Base-by-base conservation (phyloP, 2,329 filamentous ascomycete genomes). In the Fusarium sp. region DNA sequence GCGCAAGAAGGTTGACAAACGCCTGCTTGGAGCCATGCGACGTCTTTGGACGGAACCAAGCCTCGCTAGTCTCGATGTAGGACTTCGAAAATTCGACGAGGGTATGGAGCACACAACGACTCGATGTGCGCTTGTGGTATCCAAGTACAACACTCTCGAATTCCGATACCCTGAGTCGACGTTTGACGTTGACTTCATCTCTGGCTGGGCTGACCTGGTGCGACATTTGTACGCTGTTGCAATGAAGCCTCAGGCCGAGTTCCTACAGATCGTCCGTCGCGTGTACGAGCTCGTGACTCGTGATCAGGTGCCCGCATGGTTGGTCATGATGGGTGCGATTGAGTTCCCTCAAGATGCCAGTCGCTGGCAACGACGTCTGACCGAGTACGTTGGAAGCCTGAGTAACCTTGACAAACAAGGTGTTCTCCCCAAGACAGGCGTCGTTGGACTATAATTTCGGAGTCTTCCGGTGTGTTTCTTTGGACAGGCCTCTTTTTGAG, bases 101-200 rank as follows among this genome's bases (percentile, higher is more conserved):
- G 73, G 73, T 2, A 52, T 63, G 5, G 58, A 68, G 5, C 73
- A 71, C 54, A 75, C 73, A 16, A 76, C 73, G 8, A 63, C 57
- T 11, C 68, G 69, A 14, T 77, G 75, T 54, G 75, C 57, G 4
- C 46, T 77, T 5, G 76, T 69, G n/a, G 55, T 76, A 3, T 70
- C 73, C 20, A 68, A 65, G 43, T 72, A 75, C 51, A 50, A 73
- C 27, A 77, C 74, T 1, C 20, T 76, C 16, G 75, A 77, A 60
- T 78, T 78, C 24, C 73, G 76, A 30, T 78, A 78, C 42, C 73
- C 75, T 25, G 75, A 77, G 22, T 69, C 73, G 15, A 70, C 50
- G 11, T 76, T 77, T 49, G 73, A 78, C 27, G 57, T 66, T 5
- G 66, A 73, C 14, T 78, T 68, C 59, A 65, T 78, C 32, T 53